These are phyloP conservation scores for Beauveria medogensis DNA, from an alignment of 2,329 filamentous ascomycete genomes.

Conservation along the genomic window DNA sequence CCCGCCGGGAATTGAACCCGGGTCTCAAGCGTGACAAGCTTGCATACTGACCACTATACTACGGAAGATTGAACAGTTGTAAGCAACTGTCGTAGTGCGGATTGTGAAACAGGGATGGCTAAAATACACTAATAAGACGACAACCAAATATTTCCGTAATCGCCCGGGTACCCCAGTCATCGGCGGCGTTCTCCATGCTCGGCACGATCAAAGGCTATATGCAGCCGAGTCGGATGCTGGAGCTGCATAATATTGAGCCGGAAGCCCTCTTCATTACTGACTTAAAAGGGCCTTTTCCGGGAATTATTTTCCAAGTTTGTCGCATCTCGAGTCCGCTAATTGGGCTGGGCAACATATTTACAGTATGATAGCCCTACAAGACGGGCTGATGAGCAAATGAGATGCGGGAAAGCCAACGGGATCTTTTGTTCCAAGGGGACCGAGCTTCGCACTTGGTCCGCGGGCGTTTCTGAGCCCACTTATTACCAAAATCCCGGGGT, in stretches of 20 bases:
- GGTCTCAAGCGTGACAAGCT: slow-evolving; percentile 19
- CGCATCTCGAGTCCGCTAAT: too few species aligned
- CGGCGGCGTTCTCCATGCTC: too few species aligned
- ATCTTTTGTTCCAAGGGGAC: not conserved
- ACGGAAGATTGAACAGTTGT: slow-evolving; percentile 15
- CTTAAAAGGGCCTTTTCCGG: too few species aligned
- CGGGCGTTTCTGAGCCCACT: not conserved
- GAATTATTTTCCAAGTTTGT: too few species aligned
- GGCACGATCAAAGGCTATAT: too few species aligned
- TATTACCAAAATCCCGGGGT: not conserved
- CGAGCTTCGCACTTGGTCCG: not conserved
- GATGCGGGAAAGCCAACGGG: not conserved
- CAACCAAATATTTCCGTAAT: not conserved
- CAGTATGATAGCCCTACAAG: not conserved
- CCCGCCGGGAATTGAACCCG: slow-evolving; percentile 19
- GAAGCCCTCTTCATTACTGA: too few species aligned
- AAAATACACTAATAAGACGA: not conserved
- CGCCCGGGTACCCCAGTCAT: not conserved
- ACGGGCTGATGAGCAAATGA: not conserved
- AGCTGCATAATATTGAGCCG: too few species aligned
- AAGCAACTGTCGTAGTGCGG: slow-evolving; percentile 11
- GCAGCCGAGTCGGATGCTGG: too few species aligned
- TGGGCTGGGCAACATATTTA: not conserved
- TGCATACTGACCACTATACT: slow-evolving; percentile 20
- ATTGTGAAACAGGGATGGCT: not conserved